phyloP scores from a whole-genome alignment of 2,329 filamentous ascomycete species.

The Helotiales sp. region DNA sequence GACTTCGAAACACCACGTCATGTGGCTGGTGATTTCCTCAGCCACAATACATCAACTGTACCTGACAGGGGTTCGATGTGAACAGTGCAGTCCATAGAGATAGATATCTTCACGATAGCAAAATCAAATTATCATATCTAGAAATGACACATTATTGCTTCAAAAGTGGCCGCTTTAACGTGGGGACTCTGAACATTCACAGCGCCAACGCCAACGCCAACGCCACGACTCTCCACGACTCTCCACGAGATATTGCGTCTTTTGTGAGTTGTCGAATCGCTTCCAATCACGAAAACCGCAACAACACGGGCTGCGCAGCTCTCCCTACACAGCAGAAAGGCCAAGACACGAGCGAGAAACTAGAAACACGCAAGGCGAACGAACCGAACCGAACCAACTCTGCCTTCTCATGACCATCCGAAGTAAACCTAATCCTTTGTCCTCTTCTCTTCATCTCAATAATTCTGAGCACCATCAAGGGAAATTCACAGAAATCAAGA shows the following conservation, averaged over 20 bases:
- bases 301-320: constrained; percentile 2
- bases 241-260: not conserved
- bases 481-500: not conserved
- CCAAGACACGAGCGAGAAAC: constrained; percentile 12
- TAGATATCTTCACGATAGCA: not conserved
- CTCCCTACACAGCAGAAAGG: constrained; percentile 7
- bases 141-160: not conserved
- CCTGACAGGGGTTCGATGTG: not conserved
- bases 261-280: constrained; percentile 3
- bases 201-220: no score
- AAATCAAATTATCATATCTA: not conserved
- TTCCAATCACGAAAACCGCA: constrained; percentile 19
- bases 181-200: not conserved
- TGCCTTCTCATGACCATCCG: not conserved
- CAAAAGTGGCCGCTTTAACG: not conserved
- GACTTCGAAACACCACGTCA: constrained; percentile 1
- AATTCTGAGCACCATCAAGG: not conserved
- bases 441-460: not conserved
- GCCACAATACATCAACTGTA: not conserved
- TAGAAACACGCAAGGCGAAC: constrained; percentile 12
- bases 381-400: no score
- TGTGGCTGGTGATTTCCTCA: not conserved
- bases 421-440: not conserved
- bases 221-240: not conserved
- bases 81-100: no score